Evolutionary conservation across 495 filamentous ascomycete genomes (phyloP).

Genomic region (Penicillium verhagenii): DNA sequence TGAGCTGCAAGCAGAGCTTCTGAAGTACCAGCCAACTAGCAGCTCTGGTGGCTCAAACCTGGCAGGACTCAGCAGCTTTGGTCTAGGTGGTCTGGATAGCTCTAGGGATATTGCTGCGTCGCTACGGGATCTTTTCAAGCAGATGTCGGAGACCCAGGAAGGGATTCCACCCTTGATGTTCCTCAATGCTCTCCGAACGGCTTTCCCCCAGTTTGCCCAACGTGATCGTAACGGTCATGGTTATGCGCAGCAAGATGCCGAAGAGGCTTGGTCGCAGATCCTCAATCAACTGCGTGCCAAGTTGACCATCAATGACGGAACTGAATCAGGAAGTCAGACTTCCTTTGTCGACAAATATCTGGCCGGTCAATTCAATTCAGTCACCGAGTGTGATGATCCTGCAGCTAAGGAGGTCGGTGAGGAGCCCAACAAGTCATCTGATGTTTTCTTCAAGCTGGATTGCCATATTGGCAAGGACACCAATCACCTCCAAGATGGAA

Average conservation of each 20-base stretch:
- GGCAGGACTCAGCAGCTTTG: conserved; percentile 55
- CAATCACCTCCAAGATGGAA: conserved; percentile 87
- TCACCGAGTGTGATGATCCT: conserved; percentile 79
- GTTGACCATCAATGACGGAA: conserved; percentile 62
- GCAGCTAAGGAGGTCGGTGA: conserved; percentile 75
- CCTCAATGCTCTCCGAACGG: conserved; percentile 72
- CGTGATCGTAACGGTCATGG: conserved; percentile 74
- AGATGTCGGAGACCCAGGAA: conserved; percentile 90
- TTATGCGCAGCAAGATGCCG: conserved; percentile 94
- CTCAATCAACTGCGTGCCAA: conserved; percentile 80
- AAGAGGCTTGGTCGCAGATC: conserved; percentile 98
- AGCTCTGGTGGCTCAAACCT: conserved; percentile 35
- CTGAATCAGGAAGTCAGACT: conserved; percentile 43
- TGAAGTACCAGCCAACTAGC: conserved; percentile 57
- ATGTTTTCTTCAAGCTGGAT: conserved; percentile 87
- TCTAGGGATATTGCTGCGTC: conserved; percentile 75
- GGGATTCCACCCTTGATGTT: conserved; percentile 85
- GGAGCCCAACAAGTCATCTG: conserved; percentile 60
- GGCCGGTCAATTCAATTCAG: conserved; percentile 72
- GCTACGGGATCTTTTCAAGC: conserved; percentile 83
- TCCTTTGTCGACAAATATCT: conserved; percentile 92
- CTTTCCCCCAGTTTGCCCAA: conserved; percentile 95
- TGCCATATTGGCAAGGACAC: conserved; percentile 86
- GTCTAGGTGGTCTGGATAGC: conserved; percentile 57
- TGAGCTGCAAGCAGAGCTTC: conserved; percentile 81